phyloP scores from a whole-genome alignment of 305 asterid genomes.

The Fraxinus xanthoxyloides region DNA sequence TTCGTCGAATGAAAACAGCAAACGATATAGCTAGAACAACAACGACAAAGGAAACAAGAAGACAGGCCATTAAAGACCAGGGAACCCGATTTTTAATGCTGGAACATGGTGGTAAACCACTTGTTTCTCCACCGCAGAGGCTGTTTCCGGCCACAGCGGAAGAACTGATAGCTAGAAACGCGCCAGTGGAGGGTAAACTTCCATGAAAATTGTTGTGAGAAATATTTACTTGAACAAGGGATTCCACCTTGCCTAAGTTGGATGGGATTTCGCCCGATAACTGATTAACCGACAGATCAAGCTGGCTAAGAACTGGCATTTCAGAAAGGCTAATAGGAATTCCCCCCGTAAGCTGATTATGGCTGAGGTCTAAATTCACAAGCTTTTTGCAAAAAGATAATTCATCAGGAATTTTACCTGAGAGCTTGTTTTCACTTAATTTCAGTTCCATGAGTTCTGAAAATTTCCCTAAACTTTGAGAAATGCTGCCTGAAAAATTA shows the following conservation, averaged over 20 bases:
- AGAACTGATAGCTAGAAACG: constrained; percentile 62
- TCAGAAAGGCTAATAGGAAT: constrained; percentile 56
- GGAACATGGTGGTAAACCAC: constrained; percentile 61
- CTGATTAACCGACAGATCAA: constrained; percentile 64
- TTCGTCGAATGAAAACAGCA: constrained; percentile 19
- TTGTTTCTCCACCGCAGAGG: constrained; percentile 57
- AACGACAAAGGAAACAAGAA: constrained; percentile 34
- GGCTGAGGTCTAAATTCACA: constrained; percentile 67
- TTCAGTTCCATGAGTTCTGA: constrained; percentile 55
- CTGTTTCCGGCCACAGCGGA: constrained; percentile 54
- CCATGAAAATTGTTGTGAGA: constrained; percentile 74
- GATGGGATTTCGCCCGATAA: constrained; percentile 60
- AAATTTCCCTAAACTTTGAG: constrained; percentile 43
- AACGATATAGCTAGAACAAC: constrained; percentile 27
- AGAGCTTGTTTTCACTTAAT: constrained; percentile 44
- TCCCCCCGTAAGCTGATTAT: constrained; percentile 50
- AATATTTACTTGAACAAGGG: constrained; percentile 67
- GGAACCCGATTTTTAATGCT: constrained; percentile 30
- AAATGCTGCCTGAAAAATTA: constrained; percentile 49
- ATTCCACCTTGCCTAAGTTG: constrained; percentile 55
- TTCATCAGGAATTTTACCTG: constrained; percentile 59
- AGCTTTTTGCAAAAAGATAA: constrained; percentile 61
- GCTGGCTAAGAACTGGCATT: constrained; percentile 78
- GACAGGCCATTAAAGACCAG: constrained; percentile 52
- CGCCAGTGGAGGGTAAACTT: constrained; percentile 63